Base-by-base conservation (phyloP, 306 rosid species). In the Cucumis hystrix region DNA sequence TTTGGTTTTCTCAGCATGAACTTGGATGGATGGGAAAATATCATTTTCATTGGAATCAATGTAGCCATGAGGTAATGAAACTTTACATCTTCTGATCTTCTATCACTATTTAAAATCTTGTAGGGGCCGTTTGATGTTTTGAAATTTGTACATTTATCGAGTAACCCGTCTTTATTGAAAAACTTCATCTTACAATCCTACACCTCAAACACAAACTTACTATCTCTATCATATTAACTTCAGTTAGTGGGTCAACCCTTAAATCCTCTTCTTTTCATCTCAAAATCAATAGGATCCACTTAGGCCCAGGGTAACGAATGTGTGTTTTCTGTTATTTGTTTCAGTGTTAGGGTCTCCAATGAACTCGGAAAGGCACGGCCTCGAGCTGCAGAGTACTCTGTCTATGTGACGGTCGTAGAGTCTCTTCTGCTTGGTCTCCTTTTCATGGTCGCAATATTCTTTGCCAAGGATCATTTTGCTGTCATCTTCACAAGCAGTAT, bases 281-380 rank as follows among this genome's bases (percentile, higher is more conserved):
- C 63, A n/a, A 56, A 7, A 20, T 56, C n/a, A 11, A 56, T n/a
- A 14, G 68, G 20, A 30, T 62, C n/a, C 41, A 62, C 7, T 62
- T 62, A 62, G 11, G 9, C 11, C 10, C 39, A 60, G 2, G 17
- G 17, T 2, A 60, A 60, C 37, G 1, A 60, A 16, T 17, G 10
- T 16, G 20, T 64, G 45, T 66, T 43, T 23, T 6, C n/a, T 68
- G 18, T 21, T 43, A 11, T 43, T 1, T n/a, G 12, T 21, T 40
- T 14, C 79, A 90, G 91, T 75, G 84, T 90, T 43, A 83, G 96
- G 1, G 90, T 90, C 37, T 88, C 96, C 4, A 88, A 82, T 73
- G 80, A 85, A 18, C 91, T 90, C 20, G 91, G 92, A 6, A 81
- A 25, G 77, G 84, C 82, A 8, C 84, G 85, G 8, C 91, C 93